Evolutionary conservation across 2,329 filamentous ascomycete genomes (phyloP).

Genomic region (Colletotrichum sp.): DNA sequence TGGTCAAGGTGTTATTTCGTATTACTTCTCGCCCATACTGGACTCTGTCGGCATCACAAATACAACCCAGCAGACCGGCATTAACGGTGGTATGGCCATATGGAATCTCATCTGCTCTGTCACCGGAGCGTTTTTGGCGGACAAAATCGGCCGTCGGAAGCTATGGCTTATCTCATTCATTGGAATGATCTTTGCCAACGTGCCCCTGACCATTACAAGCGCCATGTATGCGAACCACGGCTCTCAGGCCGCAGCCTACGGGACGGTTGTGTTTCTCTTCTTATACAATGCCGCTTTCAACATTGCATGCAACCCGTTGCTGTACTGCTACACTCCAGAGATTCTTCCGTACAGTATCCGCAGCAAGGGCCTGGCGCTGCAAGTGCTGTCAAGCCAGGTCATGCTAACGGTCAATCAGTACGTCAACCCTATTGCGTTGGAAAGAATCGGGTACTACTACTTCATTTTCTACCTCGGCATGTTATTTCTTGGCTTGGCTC

Average conservation of each 20-base stretch:
- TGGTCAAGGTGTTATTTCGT: conserved; percentile 36
- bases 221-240: conserved; percentile 22
- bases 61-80: conserved; percentile 35
- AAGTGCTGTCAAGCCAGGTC: neutral
- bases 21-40: conserved; percentile 38
- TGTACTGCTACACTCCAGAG: conserved; percentile 32
- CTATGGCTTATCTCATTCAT: conserved; percentile 26
- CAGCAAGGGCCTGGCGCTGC: neutral
- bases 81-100: conserved; percentile 34
- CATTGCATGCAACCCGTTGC: conserved; percentile 38
- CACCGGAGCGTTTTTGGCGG: conserved; percentile 21
- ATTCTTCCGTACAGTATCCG: conserved; percentile 28
- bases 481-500: conserved; percentile 12
- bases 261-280: conserved; percentile 34
- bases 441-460: conserved; percentile 44
- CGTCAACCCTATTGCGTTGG: conserved; percentile 47
- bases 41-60: conserved; percentile 34
- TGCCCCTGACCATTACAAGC: conserved; percentile 16
- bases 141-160: conserved; percentile 17
- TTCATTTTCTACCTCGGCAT: conserved; percentile 47
- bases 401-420: conserved; percentile 29
- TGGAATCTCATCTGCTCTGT: conserved; percentile 10
- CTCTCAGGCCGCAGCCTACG: conserved; percentile 13
- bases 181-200: conserved; percentile 21
- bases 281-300: conserved; percentile 42